Base-by-base conservation (phyloP, 176 grass and related monocot genomes). In the Pontederia paniculata region DNA sequence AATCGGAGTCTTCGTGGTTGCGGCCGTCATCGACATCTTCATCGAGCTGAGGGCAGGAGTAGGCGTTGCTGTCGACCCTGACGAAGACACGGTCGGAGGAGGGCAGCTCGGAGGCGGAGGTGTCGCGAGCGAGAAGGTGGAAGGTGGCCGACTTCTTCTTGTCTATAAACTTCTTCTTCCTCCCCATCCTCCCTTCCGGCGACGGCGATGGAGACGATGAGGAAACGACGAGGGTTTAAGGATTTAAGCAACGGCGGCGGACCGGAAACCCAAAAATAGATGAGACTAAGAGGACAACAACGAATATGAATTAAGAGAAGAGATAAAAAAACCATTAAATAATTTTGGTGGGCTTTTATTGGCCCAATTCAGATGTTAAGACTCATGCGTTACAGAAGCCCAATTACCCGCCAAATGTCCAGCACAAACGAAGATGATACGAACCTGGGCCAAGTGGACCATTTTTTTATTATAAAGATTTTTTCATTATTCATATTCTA, bases 81-180 rank as follows among this genome's bases (percentile, higher is more conserved):
- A 98, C 77, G 49, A 98, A 91, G 62, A 98, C 86, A 46, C 86
- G 86, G 44, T 91, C 83, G 47, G 65, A 56, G 16, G 46, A 48
- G 18, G 25, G 25, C 23, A 59, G 18, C 3, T 52, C 17, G 11
- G 22, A 20, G 25, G 22, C 15, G 2, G 90, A 69, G 42, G 80
- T 79, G 60, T 80, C 69, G 50, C 93, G 86, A 0, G 93, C 74
- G 43, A 97, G 77, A 44, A 97, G 93, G 4, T 78, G 80, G 69
- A 84, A 97, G 2, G 86, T 97, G 11, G 93, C 93, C 52, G 76
- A 88, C 62, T 81, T 85, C 69, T 88, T 84, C 67, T 68, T 76
- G 60, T 82, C 73, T 11, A 82, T 76, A 43, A 82, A 82, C 37
- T 42, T 52, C 45, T 76, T 73, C 53, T 73, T 71, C 46, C 58